Evolutionary conservation across 306 rosid species (phyloP).

Genomic region (Chamaecrista fasciculata): DNA sequence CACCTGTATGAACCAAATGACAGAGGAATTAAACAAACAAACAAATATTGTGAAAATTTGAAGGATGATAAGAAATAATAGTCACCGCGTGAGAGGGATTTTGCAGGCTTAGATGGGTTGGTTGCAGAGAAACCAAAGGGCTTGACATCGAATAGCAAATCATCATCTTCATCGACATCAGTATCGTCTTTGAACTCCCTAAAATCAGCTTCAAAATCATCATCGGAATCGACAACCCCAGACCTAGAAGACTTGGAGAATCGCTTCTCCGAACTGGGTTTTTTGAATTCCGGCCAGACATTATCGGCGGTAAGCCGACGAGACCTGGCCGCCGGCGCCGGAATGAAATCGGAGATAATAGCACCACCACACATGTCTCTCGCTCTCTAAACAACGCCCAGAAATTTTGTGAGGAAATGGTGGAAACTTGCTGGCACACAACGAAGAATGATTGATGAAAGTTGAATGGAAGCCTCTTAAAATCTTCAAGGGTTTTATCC

Average conservation of each 20-base stretch:
- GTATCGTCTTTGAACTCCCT: constrained; percentile 73
- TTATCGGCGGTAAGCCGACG: constrained; percentile 48
- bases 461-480: not conserved
- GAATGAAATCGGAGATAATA: constrained; percentile 73
- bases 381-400: not conserved
- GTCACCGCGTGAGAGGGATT: constrained; percentile 43
- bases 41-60: not conserved
- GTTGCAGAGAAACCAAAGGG: constrained; percentile 48
- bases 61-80: not conserved
- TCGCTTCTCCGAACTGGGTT: constrained; percentile 34
- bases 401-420: not conserved
- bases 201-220: constrained; percentile 81
- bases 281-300: constrained; percentile 63
- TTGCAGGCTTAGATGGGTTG: constrained; percentile 25
- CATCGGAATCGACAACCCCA: constrained; percentile 42
- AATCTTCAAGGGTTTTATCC: not conserved
- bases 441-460: not conserved
- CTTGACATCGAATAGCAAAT: constrained; percentile 38
- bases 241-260: constrained; percentile 33
- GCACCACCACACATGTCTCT: constrained; percentile 83
- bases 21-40: not conserved
- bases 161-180: constrained; percentile 46
- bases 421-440: not conserved
- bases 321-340: constrained; percentile 33
- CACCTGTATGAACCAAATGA: not conserved